Evolutionary conservation across 805 yeast species (phyloP).

Genomic region (Candida ulmi): DNA sequence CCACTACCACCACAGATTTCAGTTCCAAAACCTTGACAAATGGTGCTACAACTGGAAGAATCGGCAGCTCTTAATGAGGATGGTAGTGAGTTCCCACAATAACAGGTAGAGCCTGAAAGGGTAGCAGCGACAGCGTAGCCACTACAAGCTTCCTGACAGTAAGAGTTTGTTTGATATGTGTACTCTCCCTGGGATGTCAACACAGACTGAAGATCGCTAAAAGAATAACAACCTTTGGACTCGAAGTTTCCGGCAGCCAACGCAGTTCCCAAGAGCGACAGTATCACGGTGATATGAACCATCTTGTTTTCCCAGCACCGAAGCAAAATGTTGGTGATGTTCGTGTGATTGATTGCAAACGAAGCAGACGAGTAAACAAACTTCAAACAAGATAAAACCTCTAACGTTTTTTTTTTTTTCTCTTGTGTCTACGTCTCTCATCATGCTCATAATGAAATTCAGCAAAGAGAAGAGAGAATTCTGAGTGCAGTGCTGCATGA

Average conservation of each 20-base stretch:
- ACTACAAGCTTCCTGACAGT: constrained; percentile 50
- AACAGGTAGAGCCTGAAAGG: constrained; percentile 51
- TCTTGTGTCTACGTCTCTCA: too few relatives aligned
- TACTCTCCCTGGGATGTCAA: constrained; percentile 39
- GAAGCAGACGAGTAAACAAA: too few relatives aligned
- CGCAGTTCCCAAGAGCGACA: too few relatives aligned
- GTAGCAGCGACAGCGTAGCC: constrained; percentile 44
- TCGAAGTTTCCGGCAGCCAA: constrained; percentile 1
- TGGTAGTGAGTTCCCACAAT: constrained; percentile 54
- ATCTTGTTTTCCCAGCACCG: too few relatives aligned
- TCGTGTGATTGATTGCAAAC: too few relatives aligned
- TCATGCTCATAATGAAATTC: too few relatives aligned
- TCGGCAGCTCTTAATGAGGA: constrained; percentile 22
- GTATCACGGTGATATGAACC: too few relatives aligned
- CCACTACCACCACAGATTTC: constrained; percentile 62
- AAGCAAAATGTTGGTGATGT: too few relatives aligned
- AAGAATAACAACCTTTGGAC: constrained; percentile 30
- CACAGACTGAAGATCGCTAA: constrained; percentile 19
- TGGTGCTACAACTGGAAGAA: constrained; percentile 32
- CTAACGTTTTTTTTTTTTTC: too few relatives aligned
- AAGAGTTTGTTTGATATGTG: constrained; percentile 52
- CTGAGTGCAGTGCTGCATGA: too few relatives aligned
- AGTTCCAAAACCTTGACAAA: constrained; percentile 57
- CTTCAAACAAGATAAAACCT: too few relatives aligned
- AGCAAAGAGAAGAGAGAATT: too few relatives aligned